Evolutionary conservation across 1,284 basidiomycete genomes (phyloP), one percentile per base, ranked within the genome.

Genomic region (Cryptococcus sp.): DNA sequence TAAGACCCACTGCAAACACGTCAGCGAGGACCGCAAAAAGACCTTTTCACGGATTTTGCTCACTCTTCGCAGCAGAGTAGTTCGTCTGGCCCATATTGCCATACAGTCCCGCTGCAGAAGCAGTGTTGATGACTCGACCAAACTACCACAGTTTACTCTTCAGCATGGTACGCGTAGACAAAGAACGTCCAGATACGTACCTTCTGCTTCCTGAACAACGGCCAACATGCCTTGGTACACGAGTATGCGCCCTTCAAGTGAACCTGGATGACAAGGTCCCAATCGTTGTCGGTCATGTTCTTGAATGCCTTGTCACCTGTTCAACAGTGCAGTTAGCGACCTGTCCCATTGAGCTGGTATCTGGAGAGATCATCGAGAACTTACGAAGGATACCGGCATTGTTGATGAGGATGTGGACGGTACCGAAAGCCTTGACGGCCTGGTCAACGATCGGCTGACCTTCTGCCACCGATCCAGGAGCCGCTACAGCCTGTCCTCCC

Each of bases 11-110:
- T 75, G n/a, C 16, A 3, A 33, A 20, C 15, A 15, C 7, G 46
- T 58, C 53, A 54, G 54, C 56, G 6, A 13, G 33, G 39, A 50
- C n/a, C 49, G 16, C 21, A 52, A 8, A n/a, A 20, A 46, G 35
- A 50, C 15, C 18, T 36, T 21, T 23, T 24, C 12, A 7, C 2
- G 18, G 21, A 50, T 3, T 28, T 24, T 12, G 4, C 67, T 59
- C 48, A 73, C 70, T 77, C 67, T 80, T 81, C 38, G 79, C 82
- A 24, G 81, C 79, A 2, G 79, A 78, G 70, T 83, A 82, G 79
- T 98, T 98, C 18, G 92, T 87, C 78, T 98, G 96, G 18, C 95
- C 96, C 75, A 95, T 91, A 81, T 97, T 98, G 9, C 93, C 91
- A 86, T 79, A 77, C 40, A 64, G 56, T 13, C 74, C 74, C 39